phyloP scores from a whole-genome alignment of 139 green algal genomes.

The Micractinium conductrix region DNA sequence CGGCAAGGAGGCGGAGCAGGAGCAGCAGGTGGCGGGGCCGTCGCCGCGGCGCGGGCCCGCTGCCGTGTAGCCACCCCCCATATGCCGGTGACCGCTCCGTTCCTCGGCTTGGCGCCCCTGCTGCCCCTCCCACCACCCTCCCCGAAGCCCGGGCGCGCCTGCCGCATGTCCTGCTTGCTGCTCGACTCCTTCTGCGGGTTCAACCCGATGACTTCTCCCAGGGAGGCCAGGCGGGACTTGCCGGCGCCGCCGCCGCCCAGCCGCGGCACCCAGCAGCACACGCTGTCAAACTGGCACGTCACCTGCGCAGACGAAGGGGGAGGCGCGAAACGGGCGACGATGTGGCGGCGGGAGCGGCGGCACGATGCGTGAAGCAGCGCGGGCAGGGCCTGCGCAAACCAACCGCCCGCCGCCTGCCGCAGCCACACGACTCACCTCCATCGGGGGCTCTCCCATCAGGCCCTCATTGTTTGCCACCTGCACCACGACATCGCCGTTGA shows the following conservation, averaged over 20 bases:
- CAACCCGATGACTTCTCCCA: neutral
- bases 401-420: too few species aligned
- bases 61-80: too few species aligned
- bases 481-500: too few species aligned
- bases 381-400: too few species aligned
- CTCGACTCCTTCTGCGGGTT: neutral
- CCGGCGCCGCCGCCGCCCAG: neutral
- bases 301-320: neutral
- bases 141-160: too few species aligned
- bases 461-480: neutral
- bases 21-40: neutral
- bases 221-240: neutral
- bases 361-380: too few species aligned
- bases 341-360: too few species aligned
- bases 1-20: neutral
- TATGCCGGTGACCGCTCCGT: too few species aligned
- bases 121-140: too few species aligned
- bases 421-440: too few species aligned
- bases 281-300: neutral
- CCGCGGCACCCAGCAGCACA: slow-evolving; percentile 22
- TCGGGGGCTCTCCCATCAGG: neutral
- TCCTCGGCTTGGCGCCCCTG: too few species aligned
- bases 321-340: neutral
- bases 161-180: slow-evolving; percentile 19
- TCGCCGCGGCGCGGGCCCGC: too few species aligned